These are phyloP conservation scores for Mycena venus DNA, from an alignment of 768 basidiomycete genomes.

Conservation along the genomic window DNA sequence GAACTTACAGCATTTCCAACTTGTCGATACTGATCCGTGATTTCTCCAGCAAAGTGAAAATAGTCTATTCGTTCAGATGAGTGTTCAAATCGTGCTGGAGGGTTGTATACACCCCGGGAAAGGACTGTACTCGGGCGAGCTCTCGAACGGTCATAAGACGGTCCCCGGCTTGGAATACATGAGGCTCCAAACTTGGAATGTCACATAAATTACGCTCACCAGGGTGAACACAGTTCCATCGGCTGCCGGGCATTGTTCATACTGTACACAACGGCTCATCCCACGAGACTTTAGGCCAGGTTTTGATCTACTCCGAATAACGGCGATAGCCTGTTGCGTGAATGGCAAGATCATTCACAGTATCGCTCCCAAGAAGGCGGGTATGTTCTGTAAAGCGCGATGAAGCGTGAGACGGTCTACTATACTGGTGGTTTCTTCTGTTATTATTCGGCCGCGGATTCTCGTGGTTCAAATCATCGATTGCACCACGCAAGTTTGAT, in stretches of 20 bases:
- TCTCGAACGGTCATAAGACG: conserved; percentile 1
- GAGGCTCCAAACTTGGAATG: neutral
- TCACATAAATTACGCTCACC: neutral
- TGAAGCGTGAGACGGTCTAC: neutral
- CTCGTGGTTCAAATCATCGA: neutral
- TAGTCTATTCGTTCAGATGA: neutral
- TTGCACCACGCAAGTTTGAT: neutral
- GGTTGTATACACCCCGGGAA: neutral
- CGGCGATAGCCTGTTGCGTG: neutral
- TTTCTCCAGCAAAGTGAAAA: neutral
- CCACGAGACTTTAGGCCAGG: neutral
- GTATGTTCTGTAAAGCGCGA: neutral
- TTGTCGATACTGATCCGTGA: neutral
- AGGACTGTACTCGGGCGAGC: neutral
- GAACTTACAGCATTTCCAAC: conserved; percentile 3
- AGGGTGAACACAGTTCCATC: neutral
- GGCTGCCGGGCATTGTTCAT: neutral
- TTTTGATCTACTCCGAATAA: neutral
- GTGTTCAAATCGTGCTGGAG: neutral
- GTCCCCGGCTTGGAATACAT: neutral
- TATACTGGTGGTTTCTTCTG: neutral
- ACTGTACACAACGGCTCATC: neutral
- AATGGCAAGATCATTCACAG: neutral
- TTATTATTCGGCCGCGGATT: neutral
- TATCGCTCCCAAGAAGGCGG: neutral